Percentiles rank a stretch among this genome's conserved stretches.
Conservation (phyloP, 1,139 yeast species). For the Pichia sp. region DNA sequence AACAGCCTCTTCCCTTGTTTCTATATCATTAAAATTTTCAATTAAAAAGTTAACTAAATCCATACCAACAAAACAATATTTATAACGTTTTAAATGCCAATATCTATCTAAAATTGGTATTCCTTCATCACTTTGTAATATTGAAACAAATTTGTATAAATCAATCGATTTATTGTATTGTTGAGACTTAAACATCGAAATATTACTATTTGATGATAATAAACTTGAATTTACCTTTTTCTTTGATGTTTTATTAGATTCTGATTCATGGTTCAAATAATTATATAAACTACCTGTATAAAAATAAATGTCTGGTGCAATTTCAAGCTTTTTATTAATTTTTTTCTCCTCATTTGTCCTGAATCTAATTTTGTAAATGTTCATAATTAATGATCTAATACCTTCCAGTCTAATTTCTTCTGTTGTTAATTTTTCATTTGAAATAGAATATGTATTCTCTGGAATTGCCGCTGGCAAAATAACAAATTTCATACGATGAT, state of each 20-base stretch:
- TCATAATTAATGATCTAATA: constrained; percentile 59
- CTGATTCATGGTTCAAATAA: constrained; percentile 40
- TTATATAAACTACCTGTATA: constrained; percentile 81
- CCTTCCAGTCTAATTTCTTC: constrained; percentile 91
- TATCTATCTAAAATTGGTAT: constrained; percentile 65
- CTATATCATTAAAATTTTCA: constrained; percentile 71
- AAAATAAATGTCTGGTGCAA: constrained; percentile 69
- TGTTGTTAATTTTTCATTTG: constrained; percentile 58
- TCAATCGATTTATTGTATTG: constrained; percentile 37
- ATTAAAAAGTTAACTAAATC: constrained; percentile 83
- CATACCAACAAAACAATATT: constrained; percentile 75
- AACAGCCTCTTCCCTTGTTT: constrained; percentile 75
- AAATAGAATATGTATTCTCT: constrained; percentile 40
- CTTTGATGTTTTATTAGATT: background rate
- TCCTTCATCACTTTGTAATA: constrained; percentile 58
- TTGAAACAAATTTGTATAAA: constrained; percentile 50
- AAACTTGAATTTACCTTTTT: background rate
- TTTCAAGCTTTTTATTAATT: constrained; percentile 38
- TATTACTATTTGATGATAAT: background rate
- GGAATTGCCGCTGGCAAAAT: constrained; percentile 71
- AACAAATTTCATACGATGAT: constrained; percentile 72
- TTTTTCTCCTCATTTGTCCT: constrained; percentile 39
- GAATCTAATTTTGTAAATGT: constrained; percentile 57
- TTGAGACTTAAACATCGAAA: constrained; percentile 26
- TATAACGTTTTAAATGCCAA: constrained; percentile 85